These are phyloP conservation scores for Trifolium dubium DNA, from an alignment of 306 rosid species.

Conservation along the genomic window DNA sequence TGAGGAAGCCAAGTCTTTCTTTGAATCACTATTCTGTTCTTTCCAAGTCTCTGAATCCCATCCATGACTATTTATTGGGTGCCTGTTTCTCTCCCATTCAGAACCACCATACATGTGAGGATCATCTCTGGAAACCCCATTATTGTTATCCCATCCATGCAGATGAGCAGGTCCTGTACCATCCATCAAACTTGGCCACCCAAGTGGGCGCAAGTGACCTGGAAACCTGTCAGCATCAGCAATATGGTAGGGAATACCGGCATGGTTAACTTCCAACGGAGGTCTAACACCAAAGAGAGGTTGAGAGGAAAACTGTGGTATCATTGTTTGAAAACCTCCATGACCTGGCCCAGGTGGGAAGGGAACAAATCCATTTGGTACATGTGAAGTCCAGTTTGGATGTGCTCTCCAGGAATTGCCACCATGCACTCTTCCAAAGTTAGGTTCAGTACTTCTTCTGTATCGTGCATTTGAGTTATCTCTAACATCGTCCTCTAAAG, in stretches of 20 bases:
- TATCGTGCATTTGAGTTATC: slow-evolving; percentile 74
- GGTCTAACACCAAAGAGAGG: slow-evolving; percentile 87
- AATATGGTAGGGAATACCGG: slow-evolving; percentile 87
- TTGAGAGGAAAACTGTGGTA: slow-evolving; percentile 87
- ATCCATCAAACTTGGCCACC: slow-evolving; percentile 93
- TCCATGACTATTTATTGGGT: slow-evolving; percentile 71
- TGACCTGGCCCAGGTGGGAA: slow-evolving; percentile 92
- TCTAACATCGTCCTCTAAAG: slow-evolving; percentile 88
- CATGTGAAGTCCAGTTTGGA: slow-evolving; percentile 82
- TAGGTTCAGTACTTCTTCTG: slow-evolving; percentile 76
- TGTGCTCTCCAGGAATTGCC: slow-evolving; percentile 94
- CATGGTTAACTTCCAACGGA: slow-evolving; percentile 77
- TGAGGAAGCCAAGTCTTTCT: slow-evolving; percentile 81
- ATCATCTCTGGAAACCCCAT: slow-evolving; percentile 81
- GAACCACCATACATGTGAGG: slow-evolving; percentile 75
- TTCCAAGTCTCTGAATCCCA: slow-evolving; percentile 96
- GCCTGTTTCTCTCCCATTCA: slow-evolving; percentile 95
- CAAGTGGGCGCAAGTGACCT: slow-evolving; percentile 86
- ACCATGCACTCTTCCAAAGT: slow-evolving; percentile 78
- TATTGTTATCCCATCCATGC: slow-evolving; percentile 93
- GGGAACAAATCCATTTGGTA: slow-evolving; percentile 90
- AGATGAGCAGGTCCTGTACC: slow-evolving; percentile 88
- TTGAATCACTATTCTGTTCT: slow-evolving; percentile 70
- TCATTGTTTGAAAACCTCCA: slow-evolving; percentile 86
- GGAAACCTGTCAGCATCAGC: slow-evolving; percentile 91